phyloP scores from a whole-genome alignment of 192 early-diverging fungal genomes.

The Jimgerdemannia flammicorona region DNA sequence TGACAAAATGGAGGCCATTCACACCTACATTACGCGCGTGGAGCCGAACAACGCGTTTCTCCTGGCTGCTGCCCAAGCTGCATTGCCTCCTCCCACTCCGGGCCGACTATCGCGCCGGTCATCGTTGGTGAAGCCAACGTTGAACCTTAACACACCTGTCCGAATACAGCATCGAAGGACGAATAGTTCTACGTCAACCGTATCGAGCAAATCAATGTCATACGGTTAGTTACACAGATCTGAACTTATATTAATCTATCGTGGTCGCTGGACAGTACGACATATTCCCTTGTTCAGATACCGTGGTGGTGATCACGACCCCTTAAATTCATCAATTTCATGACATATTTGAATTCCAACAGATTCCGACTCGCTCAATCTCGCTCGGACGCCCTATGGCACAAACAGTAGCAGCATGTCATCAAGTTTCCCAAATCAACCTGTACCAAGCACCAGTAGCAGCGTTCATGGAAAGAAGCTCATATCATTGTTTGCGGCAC shows the following conservation, averaged over 20 bases:
- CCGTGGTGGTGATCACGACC: too few relatives aligned
- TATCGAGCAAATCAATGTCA: slow-evolving; percentile 1
- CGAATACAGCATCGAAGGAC: background rate
- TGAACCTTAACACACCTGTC: background rate
- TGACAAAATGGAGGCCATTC: slow-evolving; percentile 27
- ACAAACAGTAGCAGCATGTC: slow-evolving; percentile 26
- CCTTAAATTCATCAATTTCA: background rate
- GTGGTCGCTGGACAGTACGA: too few relatives aligned
- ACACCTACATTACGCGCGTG: slow-evolving; percentile 8
- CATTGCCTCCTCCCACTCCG: background rate
- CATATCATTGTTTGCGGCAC: slow-evolving; percentile 71
- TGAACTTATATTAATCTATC: background rate
- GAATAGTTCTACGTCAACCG: background rate
- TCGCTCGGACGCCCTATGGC: background rate
- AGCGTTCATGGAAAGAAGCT: slow-evolving; percentile 46
- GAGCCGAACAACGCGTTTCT: background rate
- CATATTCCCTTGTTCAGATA: too few relatives aligned
- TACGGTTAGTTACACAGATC: slow-evolving; percentile 2
- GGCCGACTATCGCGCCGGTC: background rate
- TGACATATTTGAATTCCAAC: background rate
- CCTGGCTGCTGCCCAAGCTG: background rate
- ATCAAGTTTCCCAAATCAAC: slow-evolving; percentile 28
- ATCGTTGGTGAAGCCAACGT: background rate
- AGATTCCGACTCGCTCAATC: background rate
- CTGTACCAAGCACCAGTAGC: background rate